Conservation (phyloP, 331 rosid genomes). For the Phaseolus coccineus region DNA sequence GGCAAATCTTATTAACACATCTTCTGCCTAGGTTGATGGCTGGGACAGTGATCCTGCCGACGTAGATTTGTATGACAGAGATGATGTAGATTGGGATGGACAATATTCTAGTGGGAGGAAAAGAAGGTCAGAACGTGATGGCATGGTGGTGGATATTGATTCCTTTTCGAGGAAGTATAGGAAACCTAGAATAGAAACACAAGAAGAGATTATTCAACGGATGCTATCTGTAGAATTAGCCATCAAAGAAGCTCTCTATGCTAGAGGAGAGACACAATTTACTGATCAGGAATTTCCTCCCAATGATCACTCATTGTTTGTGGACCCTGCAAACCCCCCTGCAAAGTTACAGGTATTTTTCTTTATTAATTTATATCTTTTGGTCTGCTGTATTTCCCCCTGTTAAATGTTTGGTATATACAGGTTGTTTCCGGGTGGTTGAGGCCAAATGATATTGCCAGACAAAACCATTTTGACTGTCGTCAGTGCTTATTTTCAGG, state of each 20-base stretch:
- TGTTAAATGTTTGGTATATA: slow-evolving; percentile 24
- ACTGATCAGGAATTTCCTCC: slow-evolving; percentile 99
- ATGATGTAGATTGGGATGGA: slow-evolving; percentile 99
- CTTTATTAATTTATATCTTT: slow-evolving; percentile 2
- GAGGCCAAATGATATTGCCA: slow-evolving; percentile 81
- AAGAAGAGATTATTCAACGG: slow-evolving; percentile 87
- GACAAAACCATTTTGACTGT: slow-evolving; percentile 62
- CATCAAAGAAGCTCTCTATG: slow-evolving; percentile 93
- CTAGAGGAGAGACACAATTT: slow-evolving; percentile 79
- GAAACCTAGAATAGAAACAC: slow-evolving; percentile 92
- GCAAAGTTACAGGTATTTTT: slow-evolving; percentile 75
- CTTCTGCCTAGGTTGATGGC: slow-evolving; percentile 76
- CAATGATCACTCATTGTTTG: slow-evolving; percentile 77
- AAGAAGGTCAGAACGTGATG: slow-evolving; percentile 93
- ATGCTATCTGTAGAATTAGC: slow-evolving; percentile 98
- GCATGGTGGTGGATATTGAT: slow-evolving; percentile 81
- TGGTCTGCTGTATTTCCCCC: neutral
- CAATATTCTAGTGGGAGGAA: slow-evolving; percentile 99
- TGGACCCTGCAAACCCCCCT: slow-evolving; percentile 87
- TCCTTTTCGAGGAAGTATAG: slow-evolving; percentile 91
- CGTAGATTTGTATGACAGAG: slow-evolving; percentile 94
- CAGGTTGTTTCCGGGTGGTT: slow-evolving; percentile 96
- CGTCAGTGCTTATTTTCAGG: slow-evolving; percentile 83
- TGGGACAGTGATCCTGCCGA: slow-evolving; percentile 99
- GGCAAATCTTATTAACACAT: slow-evolving; percentile 36